These are phyloP conservation scores for Claviceps digitariae DNA, from an alignment of 2,329 filamentous ascomycete genomes.

Conservation along the genomic window DNA sequence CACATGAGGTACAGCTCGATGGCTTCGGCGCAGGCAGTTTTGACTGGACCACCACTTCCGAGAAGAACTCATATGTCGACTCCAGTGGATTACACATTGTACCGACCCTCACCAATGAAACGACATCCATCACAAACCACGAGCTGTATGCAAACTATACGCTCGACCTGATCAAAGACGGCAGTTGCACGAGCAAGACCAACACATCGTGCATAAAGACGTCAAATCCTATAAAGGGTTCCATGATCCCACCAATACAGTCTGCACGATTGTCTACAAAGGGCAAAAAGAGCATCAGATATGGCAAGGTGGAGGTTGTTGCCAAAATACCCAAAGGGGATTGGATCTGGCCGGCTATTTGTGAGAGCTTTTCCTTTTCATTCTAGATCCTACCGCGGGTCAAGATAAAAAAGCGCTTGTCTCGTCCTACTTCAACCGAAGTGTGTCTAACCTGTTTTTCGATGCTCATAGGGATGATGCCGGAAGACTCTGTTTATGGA, in stretches of 20 bases:
- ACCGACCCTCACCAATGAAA: conserved; percentile 34
- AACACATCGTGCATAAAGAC: conserved; percentile 22
- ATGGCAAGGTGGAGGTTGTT: conserved; percentile 33
- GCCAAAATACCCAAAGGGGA: conserved; percentile 38
- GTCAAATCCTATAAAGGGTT: conserved; percentile 28
- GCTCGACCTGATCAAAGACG: conserved; percentile 28
- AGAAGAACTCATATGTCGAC: conserved; percentile 33
- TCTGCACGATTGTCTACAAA: conserved; percentile 31
- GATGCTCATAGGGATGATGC: conserved; percentile 30
- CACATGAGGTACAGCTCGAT: conserved; percentile 30
- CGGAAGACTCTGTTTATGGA: conserved; percentile 32
- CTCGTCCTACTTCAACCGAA: neutral
- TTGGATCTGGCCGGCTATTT: conserved; percentile 40
- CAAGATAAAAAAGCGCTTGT: no score
- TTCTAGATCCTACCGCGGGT: no score
- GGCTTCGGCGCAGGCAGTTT: conserved; percentile 36
- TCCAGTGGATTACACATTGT: conserved; percentile 37
- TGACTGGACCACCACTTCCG: conserved; percentile 39
- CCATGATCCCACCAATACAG: conserved; percentile 35
- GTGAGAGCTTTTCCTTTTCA: conserved; percentile 9
- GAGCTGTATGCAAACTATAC: conserved; percentile 26
- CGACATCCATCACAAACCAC: conserved; percentile 23
- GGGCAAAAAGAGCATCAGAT: conserved; percentile 10
- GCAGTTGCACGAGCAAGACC: conserved; percentile 26
- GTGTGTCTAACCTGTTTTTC: neutral